These are phyloP conservation scores for Sugiyamaella sp. DNA, from an alignment of 1,139 yeast species.

Conservation along the genomic window DNA sequence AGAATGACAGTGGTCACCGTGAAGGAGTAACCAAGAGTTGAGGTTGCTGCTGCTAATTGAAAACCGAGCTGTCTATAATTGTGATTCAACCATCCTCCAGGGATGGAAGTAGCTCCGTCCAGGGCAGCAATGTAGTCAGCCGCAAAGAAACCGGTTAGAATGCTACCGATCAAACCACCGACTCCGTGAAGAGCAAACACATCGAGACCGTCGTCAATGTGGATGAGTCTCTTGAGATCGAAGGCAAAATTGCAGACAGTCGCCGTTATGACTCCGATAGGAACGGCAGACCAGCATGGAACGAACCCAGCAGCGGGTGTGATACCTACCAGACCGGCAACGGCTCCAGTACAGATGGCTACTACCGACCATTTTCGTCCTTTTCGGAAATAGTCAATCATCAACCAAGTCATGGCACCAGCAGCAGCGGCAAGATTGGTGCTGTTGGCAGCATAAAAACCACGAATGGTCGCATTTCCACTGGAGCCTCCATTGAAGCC, in stretches of 20 bases:
- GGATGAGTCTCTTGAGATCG: slow-evolving; percentile 69
- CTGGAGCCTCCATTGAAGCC: slow-evolving; percentile 98
- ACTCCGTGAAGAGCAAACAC: slow-evolving; percentile 93
- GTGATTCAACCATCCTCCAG: slow-evolving; percentile 94
- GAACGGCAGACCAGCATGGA: slow-evolving; percentile 83
- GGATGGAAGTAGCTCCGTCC: slow-evolving; percentile 56
- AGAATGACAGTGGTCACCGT: slow-evolving; percentile 72
- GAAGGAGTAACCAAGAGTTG: slow-evolving; percentile 82
- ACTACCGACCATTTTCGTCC: slow-evolving; percentile 95
- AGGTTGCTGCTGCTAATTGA: slow-evolving; percentile 82
- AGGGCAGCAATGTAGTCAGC: slow-evolving; percentile 88
- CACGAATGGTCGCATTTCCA: slow-evolving; percentile 86
- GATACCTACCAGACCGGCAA: slow-evolving; percentile 93
- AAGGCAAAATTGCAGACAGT: slow-evolving; percentile 81
- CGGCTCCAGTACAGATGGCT: slow-evolving; percentile 90
- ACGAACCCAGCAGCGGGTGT: slow-evolving; percentile 98
- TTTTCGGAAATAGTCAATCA: slow-evolving; percentile 83
- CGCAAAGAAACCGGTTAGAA: slow-evolving; percentile 88
- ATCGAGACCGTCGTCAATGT: slow-evolving; percentile 94
- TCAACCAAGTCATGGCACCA: slow-evolving; percentile 94
- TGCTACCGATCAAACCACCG: slow-evolving; percentile 86
- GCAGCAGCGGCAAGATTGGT: slow-evolving; percentile 90
- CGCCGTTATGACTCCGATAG: slow-evolving; percentile 82
- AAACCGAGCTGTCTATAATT: slow-evolving; percentile 88
- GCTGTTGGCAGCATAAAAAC: slow-evolving; percentile 91